Percentiles rank a stretch among this genome's conserved stretches.
phyloP scores from a whole-genome alignment of 2,329 filamentous ascomycete species.

The Helicocarpus griseus region DNA sequence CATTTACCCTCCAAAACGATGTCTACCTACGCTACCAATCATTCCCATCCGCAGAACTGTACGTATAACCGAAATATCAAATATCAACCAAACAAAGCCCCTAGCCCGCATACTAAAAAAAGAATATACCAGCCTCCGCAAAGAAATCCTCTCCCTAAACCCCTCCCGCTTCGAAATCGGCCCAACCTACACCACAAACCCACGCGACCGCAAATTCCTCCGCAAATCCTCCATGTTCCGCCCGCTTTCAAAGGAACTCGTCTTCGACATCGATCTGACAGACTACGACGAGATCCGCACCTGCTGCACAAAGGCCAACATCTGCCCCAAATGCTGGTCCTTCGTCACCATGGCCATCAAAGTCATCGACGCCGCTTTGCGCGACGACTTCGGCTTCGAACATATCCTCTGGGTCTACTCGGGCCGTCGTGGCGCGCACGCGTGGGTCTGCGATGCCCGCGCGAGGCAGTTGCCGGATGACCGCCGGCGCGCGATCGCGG shows the following conservation, averaged over 20 bases:
- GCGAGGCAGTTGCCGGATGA: constrained; percentile 78
- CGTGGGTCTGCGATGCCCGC: constrained; percentile 91
- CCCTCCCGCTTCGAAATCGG: constrained; percentile 97
- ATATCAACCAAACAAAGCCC: not conserved
- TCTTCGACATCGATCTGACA: constrained; percentile 98
- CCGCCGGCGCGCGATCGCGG: constrained; percentile 72
- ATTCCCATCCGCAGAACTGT: constrained; percentile 57
- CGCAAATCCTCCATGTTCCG: constrained; percentile 73
- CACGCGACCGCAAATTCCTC: constrained; percentile 81
- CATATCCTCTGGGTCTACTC: constrained; percentile 99
- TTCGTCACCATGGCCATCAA: constrained; percentile 98
- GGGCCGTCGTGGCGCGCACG: constrained; percentile 89
- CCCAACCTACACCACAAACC: constrained; percentile 91
- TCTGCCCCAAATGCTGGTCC: constrained; percentile 88
- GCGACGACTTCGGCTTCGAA: constrained; percentile 92
- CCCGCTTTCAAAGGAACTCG: constrained; percentile 83
- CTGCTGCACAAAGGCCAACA: constrained; percentile 87
- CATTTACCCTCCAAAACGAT: constrained; percentile 87
- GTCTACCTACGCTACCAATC: constrained; percentile 89
- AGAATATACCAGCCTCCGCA: constrained; percentile 56
- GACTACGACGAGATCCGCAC: constrained; percentile 97
- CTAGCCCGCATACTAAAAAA: constrained; percentile 64
- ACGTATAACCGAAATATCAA: constrained; percentile 17
- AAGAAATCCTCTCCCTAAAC: constrained; percentile 79
- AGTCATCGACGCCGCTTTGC: constrained; percentile 73